Evolutionary conservation across 306 rosid genomes (phyloP).

Genomic region (Rosa lucieae): DNA sequence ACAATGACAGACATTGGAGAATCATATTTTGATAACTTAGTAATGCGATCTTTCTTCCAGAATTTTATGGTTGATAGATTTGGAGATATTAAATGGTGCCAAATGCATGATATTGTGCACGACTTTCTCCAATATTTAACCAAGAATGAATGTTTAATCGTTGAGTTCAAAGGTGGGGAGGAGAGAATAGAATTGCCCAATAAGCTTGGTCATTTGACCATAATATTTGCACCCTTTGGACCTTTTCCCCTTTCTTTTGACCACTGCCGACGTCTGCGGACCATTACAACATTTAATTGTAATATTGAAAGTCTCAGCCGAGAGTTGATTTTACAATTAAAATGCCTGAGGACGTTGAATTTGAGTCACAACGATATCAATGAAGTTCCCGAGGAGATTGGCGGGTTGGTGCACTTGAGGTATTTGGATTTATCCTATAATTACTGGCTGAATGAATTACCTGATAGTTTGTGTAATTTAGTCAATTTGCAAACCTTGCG

Average conservation of each 20-base stretch:
- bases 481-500: conserved; percentile 4
- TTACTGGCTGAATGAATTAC: neutral
- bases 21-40: neutral
- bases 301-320: fast-evolving
- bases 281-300: fast-evolving
- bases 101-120: neutral
- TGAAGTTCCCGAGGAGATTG: neutral
- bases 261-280: neutral
- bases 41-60: neutral
- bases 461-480: neutral
- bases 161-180: neutral
- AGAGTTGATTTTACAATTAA: neutral
- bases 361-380: neutral
- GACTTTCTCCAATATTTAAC: neutral
- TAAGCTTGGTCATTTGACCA: neutral
- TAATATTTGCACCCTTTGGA: neutral
- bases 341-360: conserved; percentile 3
- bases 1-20: neutral
- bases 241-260: neutral
- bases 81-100: fast-evolving
- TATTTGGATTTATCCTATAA: neutral
- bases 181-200: neutral
- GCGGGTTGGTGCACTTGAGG: conserved; percentile 3
- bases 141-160: neutral
- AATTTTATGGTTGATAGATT: too few relatives aligned